Base-by-base conservation (phyloP, 352 stramenopile species). In the Globisporangium cederbergense region DNA sequence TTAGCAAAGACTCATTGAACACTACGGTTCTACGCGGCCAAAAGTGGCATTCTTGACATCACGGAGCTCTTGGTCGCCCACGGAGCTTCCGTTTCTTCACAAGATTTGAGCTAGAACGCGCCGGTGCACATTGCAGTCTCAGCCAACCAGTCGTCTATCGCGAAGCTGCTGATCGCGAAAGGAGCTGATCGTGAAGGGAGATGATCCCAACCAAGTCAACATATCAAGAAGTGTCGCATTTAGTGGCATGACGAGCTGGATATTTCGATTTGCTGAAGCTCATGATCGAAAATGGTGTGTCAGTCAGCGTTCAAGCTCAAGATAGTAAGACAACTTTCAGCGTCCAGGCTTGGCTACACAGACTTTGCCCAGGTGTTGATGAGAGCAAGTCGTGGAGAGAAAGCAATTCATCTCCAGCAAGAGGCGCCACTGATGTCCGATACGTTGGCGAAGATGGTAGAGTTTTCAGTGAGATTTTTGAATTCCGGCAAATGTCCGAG, bases 211-310 rank as follows among this genome's bases (percentile, higher is more conserved):
- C 28, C 50, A 40, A 0, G 28, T 1, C 25, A 56, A 56, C 18
- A 6, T 4, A 9, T n/a, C 50, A 40, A 22, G 50, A 56, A 40
- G 40, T 28, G 5, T 28, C 28, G 14, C 50, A 40, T 10, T 14
- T 40, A 18, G 14, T 40, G 13, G 6, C 14, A n/a, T 25, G 13
- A 25, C 16, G 50, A 56, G 18, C 18, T 2, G 50, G 50, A 1
- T 28, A 56, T 56, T 56, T 38, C 18, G 25, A 56, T 11, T 40
- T 56, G 13, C 4, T 56, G 25, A 56, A 40, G 25, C 28, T 56
- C 25, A 14, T 56, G 28, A 20, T 56, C 18, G 50, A 36, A 22
- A n/a, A 36, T 16, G 50, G 28, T 14, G 50, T 28, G n/a, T 40
- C 6, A 14, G 28, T 25, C 10, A 38, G 36, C 22, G 49, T 38